A percentile compares a stretch with the other conserved stretches of the same genome.
Conservation (phyloP, 2,329 filamentous ascomycete genomes). For the Xylaria sp. region DNA sequence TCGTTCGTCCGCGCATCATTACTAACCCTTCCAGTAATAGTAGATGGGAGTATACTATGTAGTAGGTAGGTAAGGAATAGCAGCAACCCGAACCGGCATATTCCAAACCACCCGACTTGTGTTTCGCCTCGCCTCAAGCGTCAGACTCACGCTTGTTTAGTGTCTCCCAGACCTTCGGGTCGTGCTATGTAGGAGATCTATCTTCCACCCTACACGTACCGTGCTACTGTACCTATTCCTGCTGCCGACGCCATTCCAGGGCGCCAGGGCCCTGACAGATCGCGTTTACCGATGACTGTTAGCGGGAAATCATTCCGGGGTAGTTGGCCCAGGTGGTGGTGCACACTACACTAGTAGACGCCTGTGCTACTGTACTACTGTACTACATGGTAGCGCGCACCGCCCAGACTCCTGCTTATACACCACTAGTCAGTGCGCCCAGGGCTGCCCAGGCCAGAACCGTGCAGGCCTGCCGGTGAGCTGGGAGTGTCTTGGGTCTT, state of each 20-base stretch:
- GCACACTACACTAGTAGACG: not conserved
- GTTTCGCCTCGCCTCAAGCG: conserved; percentile 44
- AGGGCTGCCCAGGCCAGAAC: conserved; percentile 23
- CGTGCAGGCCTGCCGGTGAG: conserved; percentile 21
- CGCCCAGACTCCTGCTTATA: not conserved
- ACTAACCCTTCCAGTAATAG: conserved; percentile 16
- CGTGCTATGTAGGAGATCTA: conserved; percentile 43
- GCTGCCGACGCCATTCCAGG: conserved; percentile 47
- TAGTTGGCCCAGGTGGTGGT: conserved; percentile 41
- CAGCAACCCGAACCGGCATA: conserved; percentile 28
- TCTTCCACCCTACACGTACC: conserved; percentile 28
- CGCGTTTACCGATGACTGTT: conserved; percentile 43
- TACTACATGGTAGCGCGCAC: not conserved
- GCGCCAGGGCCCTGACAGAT: conserved; percentile 50
- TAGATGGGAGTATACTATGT: not conserved
- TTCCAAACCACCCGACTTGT: conserved; percentile 20
- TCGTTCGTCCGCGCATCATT: conserved; percentile 27
- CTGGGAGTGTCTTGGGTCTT: conserved; percentile 28
- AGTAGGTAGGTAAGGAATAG: not conserved
- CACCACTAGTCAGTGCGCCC: not conserved
- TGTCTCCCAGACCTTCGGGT: conserved; percentile 50
- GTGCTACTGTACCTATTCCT: conserved; percentile 35
- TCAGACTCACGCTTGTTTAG: conserved; percentile 52
- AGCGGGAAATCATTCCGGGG: conserved; percentile 53
- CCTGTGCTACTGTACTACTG: conserved; percentile 2